phyloP scores from a whole-genome alignment of 1,284 basidiomycete genomes.

The Psilocybe mexicana region DNA sequence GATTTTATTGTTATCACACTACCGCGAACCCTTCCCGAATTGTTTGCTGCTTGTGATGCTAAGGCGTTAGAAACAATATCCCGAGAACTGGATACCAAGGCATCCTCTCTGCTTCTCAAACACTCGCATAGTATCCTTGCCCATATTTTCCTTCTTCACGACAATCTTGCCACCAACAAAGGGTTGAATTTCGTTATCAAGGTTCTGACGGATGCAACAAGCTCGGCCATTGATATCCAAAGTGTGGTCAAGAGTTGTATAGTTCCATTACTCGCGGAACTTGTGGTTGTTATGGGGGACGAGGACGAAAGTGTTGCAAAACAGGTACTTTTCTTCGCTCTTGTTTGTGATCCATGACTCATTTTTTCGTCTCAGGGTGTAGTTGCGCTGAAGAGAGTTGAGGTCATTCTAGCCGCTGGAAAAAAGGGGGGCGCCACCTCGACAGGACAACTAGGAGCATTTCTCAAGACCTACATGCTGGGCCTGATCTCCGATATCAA shows the following conservation, averaged over 20 bases:
- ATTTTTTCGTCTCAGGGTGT: conserved; percentile 46
- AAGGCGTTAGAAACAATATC: conserved; percentile 46
- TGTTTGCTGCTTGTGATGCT: conserved; percentile 67
- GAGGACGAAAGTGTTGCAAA: conserved; percentile 46
- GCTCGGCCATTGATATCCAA: conserved; percentile 44
- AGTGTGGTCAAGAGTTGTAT: conserved; percentile 65
- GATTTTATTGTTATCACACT: conserved; percentile 75
- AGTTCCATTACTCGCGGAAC: conserved; percentile 67
- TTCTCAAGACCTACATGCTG: conserved; percentile 77
- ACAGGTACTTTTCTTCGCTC: conserved; percentile 37
- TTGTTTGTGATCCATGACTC: not conserved
- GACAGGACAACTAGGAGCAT: conserved; percentile 46
- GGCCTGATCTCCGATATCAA: conserved; percentile 83
- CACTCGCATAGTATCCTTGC: conserved; percentile 70
- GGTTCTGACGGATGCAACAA: conserved; percentile 44
- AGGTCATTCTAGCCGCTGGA: conserved; percentile 35
- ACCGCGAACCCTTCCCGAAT: conserved; percentile 64
- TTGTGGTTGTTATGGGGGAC: conserved; percentile 79
- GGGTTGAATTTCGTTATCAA: conserved; percentile 65
- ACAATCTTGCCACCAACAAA: conserved; percentile 50
- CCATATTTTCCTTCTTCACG: conserved; percentile 65
- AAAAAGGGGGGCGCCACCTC: conserved; percentile 26
- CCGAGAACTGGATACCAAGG: conserved; percentile 43
- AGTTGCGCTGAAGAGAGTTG: conserved; percentile 63
- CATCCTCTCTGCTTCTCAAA: conserved; percentile 62